phyloP scores from a whole-genome alignment of 306 rosid species.

The Citrullus amarus region DNA sequence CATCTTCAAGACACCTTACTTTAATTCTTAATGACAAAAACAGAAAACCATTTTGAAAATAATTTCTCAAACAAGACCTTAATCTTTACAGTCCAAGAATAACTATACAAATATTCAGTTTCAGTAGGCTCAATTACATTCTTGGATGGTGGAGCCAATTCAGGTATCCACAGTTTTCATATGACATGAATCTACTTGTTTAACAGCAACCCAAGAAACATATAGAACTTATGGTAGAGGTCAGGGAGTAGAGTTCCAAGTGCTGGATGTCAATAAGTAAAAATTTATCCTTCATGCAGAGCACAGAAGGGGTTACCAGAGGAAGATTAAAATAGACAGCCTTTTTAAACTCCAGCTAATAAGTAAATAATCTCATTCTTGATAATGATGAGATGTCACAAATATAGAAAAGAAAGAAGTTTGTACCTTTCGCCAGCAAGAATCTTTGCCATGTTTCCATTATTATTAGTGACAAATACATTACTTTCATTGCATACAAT shows the following conservation, averaged over 20 bases:
- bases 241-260: not conserved
- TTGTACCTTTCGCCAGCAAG: constrained; percentile 93
- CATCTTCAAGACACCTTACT: not conserved
- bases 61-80: not conserved
- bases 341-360: not conserved
- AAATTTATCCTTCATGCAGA: not conserved
- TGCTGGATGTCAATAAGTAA: not conserved
- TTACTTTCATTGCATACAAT: constrained; percentile 88
- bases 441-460: constrained; percentile 98
- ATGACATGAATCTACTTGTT: not conserved
- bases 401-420: not conserved
- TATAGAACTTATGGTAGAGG: not conserved
- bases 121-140: not conserved
- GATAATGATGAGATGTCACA: not conserved
- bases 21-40: not conserved
- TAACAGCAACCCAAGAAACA: not conserved
- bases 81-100: not conserved
- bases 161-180: not conserved
- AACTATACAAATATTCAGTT: not conserved
- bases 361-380: not conserved
- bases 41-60: not conserved
- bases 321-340: not conserved
- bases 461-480: constrained; percentile 91
- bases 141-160: not conserved
- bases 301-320: not conserved